A percentile compares a stretch with the other conserved stretches of the same genome.
phyloP scores from a whole-genome alignment of 106 monocot genomes.

The Platanthera zijinensis region DNA sequence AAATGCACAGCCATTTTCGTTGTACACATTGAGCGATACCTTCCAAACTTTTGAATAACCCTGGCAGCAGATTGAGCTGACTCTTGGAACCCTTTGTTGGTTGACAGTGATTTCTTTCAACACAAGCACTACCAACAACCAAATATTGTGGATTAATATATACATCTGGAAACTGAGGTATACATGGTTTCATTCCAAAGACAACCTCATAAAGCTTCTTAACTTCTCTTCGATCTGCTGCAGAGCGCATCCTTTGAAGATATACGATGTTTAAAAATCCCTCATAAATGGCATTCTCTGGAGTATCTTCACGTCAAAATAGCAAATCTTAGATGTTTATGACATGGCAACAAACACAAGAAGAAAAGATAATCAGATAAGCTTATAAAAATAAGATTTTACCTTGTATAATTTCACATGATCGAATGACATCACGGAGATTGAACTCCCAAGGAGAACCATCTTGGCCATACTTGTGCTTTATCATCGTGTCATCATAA shows the following conservation, averaged over 20 bases:
- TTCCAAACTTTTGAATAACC: constrained; percentile 47
- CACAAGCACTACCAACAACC: constrained; percentile 46
- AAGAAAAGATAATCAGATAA: not conserved
- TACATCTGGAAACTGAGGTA: constrained; percentile 43
- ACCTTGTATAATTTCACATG: constrained; percentile 94
- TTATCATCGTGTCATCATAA: constrained; percentile 69
- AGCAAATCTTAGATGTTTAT: not conserved
- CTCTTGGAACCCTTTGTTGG: constrained; percentile 37
- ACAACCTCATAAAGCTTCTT: constrained; percentile 57
- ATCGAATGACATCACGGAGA: constrained; percentile 88
- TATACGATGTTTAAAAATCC: constrained; percentile 72
- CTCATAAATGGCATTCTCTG: constrained; percentile 18
- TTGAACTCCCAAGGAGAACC: constrained; percentile 99
- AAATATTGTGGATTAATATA: constrained; percentile 44
- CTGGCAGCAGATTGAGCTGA: constrained; percentile 50
- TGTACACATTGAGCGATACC: constrained; percentile 59
- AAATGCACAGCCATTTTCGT: constrained; percentile 76
- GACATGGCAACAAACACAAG: not conserved
- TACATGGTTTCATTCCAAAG: constrained; percentile 43
- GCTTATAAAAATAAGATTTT: not conserved
- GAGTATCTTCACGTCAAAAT: constrained; percentile 34
- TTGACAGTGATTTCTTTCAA: constrained; percentile 60
- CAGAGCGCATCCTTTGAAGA: constrained; percentile 82
- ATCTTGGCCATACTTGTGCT: constrained; percentile 72
- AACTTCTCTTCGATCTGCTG: constrained; percentile 64